Evolutionary conservation across 2,329 filamentous ascomycete species (phyloP).

Genomic region (Paecilomyces sp.): DNA sequence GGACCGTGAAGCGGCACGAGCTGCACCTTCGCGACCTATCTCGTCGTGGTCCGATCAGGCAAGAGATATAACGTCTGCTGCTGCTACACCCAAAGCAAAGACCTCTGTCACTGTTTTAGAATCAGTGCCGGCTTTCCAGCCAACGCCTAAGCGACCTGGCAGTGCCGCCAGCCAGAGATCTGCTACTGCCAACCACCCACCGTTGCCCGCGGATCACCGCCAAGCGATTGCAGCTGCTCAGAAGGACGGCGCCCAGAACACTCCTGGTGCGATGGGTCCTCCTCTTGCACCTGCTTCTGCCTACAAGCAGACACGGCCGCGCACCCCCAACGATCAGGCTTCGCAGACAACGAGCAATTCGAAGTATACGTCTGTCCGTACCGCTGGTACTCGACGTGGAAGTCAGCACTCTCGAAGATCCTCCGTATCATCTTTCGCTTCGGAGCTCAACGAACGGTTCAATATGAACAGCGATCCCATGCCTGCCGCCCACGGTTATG

Average conservation of each 20-base stretch:
- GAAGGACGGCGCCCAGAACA: constrained; percentile 42
- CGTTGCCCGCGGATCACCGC: constrained; percentile 74
- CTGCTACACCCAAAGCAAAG: constrained; percentile 29
- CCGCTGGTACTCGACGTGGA: constrained; percentile 15
- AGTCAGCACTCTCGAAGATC: constrained; percentile 58
- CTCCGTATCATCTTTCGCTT: constrained; percentile 91
- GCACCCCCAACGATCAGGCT: constrained; percentile 52
- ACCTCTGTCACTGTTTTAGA: constrained; percentile 11
- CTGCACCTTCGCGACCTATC: constrained; percentile 18
- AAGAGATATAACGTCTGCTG: constrained; percentile 19
- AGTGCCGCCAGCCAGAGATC: constrained; percentile 64
- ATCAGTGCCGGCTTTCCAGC: constrained; percentile 25
- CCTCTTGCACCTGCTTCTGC: constrained; percentile 77
- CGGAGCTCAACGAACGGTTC: constrained; percentile 87
- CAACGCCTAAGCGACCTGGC: constrained; percentile 51
- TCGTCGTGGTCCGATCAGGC: constrained; percentile 20
- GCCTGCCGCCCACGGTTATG: constrained; percentile 52
- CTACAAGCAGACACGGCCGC: constrained; percentile 51
- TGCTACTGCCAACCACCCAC: constrained; percentile 52
- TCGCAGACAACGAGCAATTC: constrained; percentile 28
- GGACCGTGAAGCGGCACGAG: constrained; percentile 38
- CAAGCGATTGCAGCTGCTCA: constrained; percentile 74
- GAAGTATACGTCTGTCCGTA: neutral
- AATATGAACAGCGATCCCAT: constrained; percentile 55
- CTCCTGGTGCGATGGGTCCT: constrained; percentile 64